phyloP scores from a whole-genome alignment of 108 stramenopile genomes.

The Schizochytrium sp. region DNA sequence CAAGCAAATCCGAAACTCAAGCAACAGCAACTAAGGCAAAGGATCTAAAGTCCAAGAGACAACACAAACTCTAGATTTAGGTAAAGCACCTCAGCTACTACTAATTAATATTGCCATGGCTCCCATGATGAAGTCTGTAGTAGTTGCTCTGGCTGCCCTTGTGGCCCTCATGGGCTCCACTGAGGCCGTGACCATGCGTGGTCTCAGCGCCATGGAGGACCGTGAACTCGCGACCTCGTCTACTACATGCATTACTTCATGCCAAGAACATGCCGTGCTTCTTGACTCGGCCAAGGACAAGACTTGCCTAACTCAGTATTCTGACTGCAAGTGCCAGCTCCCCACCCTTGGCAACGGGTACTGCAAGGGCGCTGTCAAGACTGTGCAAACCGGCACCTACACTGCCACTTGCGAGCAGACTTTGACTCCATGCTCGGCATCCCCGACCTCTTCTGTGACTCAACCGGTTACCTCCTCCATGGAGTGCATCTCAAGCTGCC shows the following conservation, averaged over 20 bases:
- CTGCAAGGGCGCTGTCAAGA: constrained; percentile 1
- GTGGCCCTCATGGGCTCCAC: background rate
- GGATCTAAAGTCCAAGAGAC: too few relatives aligned
- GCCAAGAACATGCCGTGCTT: background rate
- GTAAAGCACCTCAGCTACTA: too few relatives aligned
- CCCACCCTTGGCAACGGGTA: constrained; percentile 29
- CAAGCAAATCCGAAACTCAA: too few relatives aligned
- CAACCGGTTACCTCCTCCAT: too few relatives aligned
- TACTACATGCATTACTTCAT: background rate
- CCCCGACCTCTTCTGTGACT: too few relatives aligned
- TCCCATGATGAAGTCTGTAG: background rate
- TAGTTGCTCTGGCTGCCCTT: background rate
- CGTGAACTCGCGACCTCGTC: background rate
- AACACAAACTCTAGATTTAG: too few relatives aligned
- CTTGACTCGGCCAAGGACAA: background rate
- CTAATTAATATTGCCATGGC: too few relatives aligned
- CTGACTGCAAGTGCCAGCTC: constrained; percentile 1
- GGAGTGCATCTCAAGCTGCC: background rate
- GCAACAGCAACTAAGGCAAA: too few relatives aligned
- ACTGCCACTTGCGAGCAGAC: background rate
- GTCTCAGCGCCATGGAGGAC: background rate
- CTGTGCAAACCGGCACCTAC: constrained; percentile 7
- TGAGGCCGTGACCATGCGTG: background rate
- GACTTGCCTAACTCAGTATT: background rate
- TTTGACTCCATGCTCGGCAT: background rate